Percentiles rank a stretch among this genome's conserved stretches.
Conservation (phyloP, 1,284 basidiomycete species). For the Puccinia coronata region DNA sequence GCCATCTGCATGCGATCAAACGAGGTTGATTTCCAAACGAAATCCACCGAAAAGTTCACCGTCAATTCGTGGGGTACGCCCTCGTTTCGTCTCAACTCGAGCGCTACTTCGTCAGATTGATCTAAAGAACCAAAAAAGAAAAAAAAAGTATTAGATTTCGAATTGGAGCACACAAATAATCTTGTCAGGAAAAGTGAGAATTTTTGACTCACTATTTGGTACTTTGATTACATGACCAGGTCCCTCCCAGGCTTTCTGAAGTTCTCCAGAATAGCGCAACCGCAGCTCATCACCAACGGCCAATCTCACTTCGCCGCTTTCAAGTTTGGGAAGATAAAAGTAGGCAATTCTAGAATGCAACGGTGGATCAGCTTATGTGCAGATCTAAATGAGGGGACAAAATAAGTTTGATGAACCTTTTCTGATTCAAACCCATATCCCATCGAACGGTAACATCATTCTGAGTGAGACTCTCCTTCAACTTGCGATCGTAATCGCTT, state of each 20-base stretch:
- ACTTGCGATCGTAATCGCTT: constrained; percentile 95
- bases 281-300: constrained; percentile 96
- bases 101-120: constrained; percentile 93
- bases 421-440: constrained; percentile 97
- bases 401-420: constrained; percentile 63
- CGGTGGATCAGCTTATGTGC: constrained; percentile 21
- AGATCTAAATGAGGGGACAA: not conserved
- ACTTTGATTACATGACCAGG: constrained; percentile 98
- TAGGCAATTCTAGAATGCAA: constrained; percentile 69
- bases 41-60: constrained; percentile 92
- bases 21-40: constrained; percentile 99
- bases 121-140: constrained; percentile 64
- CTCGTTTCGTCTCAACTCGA: constrained; percentile 86
- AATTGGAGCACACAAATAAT: not conserved
- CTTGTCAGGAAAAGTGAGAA: not conserved
- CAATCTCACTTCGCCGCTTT: constrained; percentile 94
- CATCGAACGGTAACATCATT: constrained; percentile 92
- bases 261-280: constrained; percentile 81
- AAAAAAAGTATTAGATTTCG: constrained; percentile 45
- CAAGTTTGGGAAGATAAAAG: constrained; percentile 92
- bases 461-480: constrained; percentile 98
- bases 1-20: constrained; percentile 99
- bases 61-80: constrained; percentile 94
- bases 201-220: constrained; percentile 77
- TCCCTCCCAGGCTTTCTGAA: constrained; percentile 92